Percentiles rank a stretch among this genome's conserved stretches.
These are phyloP conservation scores for Penicillium canescens DNA, from an alignment of 495 filamentous ascomycete genomes.

Conservation along the genomic window DNA sequence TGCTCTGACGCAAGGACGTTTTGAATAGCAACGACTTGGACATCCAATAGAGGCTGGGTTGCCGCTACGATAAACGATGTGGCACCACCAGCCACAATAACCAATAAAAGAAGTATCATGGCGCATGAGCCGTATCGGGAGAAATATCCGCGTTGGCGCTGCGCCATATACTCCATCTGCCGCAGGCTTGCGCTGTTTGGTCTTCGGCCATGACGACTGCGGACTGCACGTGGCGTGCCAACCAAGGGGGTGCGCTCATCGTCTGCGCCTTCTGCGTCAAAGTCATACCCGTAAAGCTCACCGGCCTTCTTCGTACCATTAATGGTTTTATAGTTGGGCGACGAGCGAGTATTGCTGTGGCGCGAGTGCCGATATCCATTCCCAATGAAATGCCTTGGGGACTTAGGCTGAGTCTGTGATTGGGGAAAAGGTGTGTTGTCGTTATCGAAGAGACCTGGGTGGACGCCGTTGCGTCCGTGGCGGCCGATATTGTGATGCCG, in stretches of 20 bases:
- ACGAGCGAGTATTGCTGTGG: conserved; percentile 32
- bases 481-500: conserved; percentile 77
- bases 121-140: conserved; percentile 79
- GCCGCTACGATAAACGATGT: conserved; percentile 87
- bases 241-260: conserved; percentile 90
- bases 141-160: conserved; percentile 62
- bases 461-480: conserved; percentile 66
- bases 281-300: conserved; percentile 62
- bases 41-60: conserved; percentile 80
- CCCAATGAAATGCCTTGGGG: conserved; percentile 58
- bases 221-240: conserved; percentile 58
- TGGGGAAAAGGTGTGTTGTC: conserved; percentile 65
- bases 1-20: conserved; percentile 92
- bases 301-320: conserved; percentile 52
- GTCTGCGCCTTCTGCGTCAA: conserved; percentile 77
- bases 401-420: conserved; percentile 50
- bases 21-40: conserved; percentile 73
- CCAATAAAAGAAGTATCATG: conserved; percentile 69
- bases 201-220: conserved; percentile 61
- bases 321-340: conserved; percentile 41
- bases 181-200: conserved; percentile 62
- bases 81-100: conserved; percentile 75
- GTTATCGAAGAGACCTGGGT: conserved; percentile 72
- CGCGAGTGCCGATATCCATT: conserved; percentile 36
- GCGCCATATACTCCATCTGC: conserved; percentile 73